Conservation (phyloP, 2,329 filamentous ascomycete genomes). For the Xylaria hypoxylon region DNA sequence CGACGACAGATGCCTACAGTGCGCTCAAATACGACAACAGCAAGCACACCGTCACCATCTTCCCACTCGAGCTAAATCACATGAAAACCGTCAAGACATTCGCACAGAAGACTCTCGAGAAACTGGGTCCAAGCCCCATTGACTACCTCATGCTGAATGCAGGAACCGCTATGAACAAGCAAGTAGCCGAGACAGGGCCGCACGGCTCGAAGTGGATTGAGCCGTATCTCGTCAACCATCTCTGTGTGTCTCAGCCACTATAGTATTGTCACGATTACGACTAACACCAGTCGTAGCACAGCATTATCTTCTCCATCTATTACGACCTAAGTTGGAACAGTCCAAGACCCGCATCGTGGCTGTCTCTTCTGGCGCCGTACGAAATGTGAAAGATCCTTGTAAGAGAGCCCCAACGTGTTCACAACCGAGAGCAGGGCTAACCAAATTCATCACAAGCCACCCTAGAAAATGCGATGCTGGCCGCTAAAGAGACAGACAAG, state of each 20-base stretch:
- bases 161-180: slow-evolving; percentile 54
- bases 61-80: slow-evolving; percentile 62
- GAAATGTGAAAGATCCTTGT: slow-evolving; percentile 55
- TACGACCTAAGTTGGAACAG: slow-evolving; percentile 60
- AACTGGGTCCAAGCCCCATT: slow-evolving; percentile 56
- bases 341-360: slow-evolving; percentile 62
- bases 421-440: slow-evolving; percentile 13
- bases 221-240: slow-evolving; percentile 63
- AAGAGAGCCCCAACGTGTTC: slow-evolving; percentile 28
- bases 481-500: slow-evolving; percentile 51
- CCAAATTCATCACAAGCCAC: slow-evolving; percentile 37
- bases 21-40: slow-evolving; percentile 56
- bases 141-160: slow-evolving; percentile 65
- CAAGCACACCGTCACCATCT: slow-evolving; percentile 57
- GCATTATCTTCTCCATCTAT: slow-evolving; percentile 63
- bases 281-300: slow-evolving; percentile 56
- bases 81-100: slow-evolving; percentile 60
- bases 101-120: slow-evolving; percentile 57
- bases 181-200: slow-evolving; percentile 52
- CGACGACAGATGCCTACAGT: slow-evolving; percentile 57
- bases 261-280: not conserved
- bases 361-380: slow-evolving; percentile 63
- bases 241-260: slow-evolving; percentile 54
- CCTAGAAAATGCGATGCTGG: slow-evolving; percentile 49
- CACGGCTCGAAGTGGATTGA: slow-evolving; percentile 64